These are phyloP conservation scores for Erigeron philadelphicus DNA, from an alignment of 140 eudicot species.

Conservation along the genomic window DNA sequence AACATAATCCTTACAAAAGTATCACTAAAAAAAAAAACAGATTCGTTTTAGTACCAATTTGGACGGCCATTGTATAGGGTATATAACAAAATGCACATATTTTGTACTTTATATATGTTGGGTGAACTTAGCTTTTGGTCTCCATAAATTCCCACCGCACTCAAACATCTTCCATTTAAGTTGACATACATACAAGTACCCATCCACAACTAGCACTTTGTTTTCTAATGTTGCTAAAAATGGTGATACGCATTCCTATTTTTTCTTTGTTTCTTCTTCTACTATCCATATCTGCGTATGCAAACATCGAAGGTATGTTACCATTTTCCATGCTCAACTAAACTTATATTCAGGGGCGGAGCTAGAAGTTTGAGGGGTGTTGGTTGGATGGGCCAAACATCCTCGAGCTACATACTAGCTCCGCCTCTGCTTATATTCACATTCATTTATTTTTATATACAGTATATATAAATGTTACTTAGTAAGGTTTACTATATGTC, in stretches of 20 bases:
- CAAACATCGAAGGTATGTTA: conserved; percentile 39
- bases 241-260: conserved; percentile 30
- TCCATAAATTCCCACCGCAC: conserved; percentile 30
- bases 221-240: background rate
- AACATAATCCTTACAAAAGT: background rate
- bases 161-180: conserved; percentile 12
- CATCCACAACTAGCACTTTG: conserved; percentile 4
- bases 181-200: background rate
- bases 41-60: background rate
- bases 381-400: background rate
- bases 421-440: background rate
- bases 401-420: background rate
- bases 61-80: conserved; percentile 11
- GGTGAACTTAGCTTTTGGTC: conserved; percentile 9
- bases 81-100: background rate
- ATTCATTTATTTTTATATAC: background rate
- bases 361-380: background rate
- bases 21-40: background rate
- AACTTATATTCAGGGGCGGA: background rate
- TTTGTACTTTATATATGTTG: background rate
- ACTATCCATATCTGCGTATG: conserved; percentile 26
- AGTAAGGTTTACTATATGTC: background rate
- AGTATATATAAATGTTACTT: background rate
- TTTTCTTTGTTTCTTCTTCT: conserved; percentile 21
- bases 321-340: background rate